These are phyloP conservation scores for Sugiyamaella chiloensis DNA, from an alignment of 805 yeast species.

Conservation along the genomic window DNA sequence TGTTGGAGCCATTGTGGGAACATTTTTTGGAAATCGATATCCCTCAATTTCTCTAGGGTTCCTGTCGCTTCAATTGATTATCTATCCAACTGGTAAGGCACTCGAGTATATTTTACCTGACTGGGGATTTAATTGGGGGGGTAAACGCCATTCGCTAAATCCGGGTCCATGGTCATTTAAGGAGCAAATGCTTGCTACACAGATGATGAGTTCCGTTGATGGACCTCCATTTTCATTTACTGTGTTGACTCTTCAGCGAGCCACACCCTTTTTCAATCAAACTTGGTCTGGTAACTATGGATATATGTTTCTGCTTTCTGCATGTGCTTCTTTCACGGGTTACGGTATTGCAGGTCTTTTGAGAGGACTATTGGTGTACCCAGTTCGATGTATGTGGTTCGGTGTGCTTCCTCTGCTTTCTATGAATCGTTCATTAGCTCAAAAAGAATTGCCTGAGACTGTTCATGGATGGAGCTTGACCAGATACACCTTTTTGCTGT, in stretches of 20 bases:
- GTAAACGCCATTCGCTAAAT: constrained; percentile 45
- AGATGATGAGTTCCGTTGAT: constrained; percentile 32
- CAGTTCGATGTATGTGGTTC: constrained; percentile 54
- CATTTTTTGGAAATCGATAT: constrained; percentile 54
- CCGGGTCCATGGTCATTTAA: constrained; percentile 62
- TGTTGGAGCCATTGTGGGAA: constrained; percentile 55
- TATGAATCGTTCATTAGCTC: constrained; percentile 45
- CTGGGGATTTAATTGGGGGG: constrained; percentile 40
- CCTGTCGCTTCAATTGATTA: constrained; percentile 55
- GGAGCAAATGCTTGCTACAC: constrained; percentile 60
- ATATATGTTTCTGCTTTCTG: constrained; percentile 50
- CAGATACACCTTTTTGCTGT: constrained; percentile 47
- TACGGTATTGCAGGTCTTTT: constrained; percentile 64
- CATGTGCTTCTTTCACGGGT: constrained; percentile 61
- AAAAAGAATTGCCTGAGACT: constrained; percentile 35
- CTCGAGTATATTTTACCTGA: constrained; percentile 46
- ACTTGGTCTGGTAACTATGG: constrained; percentile 39
- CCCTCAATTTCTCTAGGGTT: constrained; percentile 52
- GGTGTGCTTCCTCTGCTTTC: constrained; percentile 47
- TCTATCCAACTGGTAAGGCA: constrained; percentile 56
- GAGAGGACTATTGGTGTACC: constrained; percentile 55
- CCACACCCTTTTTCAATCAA: constrained; percentile 19
- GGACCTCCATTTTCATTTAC: constrained; percentile 18
- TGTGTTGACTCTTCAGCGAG: constrained; percentile 15
- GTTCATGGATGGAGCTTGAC: constrained; percentile 60